Evolutionary conservation across 2,329 filamentous ascomycete species (phyloP).

Genomic region (Bipolaris zeicola): DNA sequence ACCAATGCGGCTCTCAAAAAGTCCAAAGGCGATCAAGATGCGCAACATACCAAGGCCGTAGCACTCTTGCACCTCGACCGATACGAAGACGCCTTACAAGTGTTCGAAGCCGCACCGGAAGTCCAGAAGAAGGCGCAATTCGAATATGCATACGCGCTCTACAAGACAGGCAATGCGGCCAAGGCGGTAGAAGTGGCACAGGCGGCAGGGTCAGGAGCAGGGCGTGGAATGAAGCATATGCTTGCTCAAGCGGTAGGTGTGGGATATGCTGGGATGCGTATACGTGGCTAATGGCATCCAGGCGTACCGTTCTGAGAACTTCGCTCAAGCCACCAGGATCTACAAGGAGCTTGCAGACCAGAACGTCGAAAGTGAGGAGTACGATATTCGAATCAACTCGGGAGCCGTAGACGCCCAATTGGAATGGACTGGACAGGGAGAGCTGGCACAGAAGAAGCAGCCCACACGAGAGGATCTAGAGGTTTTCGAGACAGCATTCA

Average conservation of each 20-base stretch:
- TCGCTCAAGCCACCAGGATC: constrained; percentile 66
- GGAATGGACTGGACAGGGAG: constrained; percentile 67
- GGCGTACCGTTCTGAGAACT: constrained; percentile 76
- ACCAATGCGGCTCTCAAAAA: constrained; percentile 63
- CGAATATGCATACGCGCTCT: constrained; percentile 81
- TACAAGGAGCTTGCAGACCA: constrained; percentile 65
- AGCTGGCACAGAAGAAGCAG: constrained; percentile 60
- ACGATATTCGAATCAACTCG: constrained; percentile 78
- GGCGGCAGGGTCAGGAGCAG: constrained; percentile 33
- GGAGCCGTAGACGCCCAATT: constrained; percentile 74
- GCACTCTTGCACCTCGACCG: constrained; percentile 82
- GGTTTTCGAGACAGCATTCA: constrained; percentile 82
- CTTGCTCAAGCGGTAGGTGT: constrained; percentile 64
- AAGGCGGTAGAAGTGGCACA: constrained; percentile 65
- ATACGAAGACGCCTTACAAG: constrained; percentile 75
- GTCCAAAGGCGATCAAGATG: constrained; percentile 63
- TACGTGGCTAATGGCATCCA: constrained; percentile 30
- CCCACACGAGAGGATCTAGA: constrained; percentile 67
- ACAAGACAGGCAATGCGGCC: constrained; percentile 73
- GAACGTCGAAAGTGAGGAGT: constrained; percentile 66
- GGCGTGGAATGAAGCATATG: constrained; percentile 63
- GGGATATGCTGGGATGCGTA: background rate
- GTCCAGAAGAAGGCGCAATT: constrained; percentile 67
- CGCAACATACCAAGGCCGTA: constrained; percentile 72
- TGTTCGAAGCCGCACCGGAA: constrained; percentile 66